Percentiles rank a stretch among this genome's conserved stretches.
Conservation (phyloP, 345 rosid species). For the Camelina laxa region DNA sequence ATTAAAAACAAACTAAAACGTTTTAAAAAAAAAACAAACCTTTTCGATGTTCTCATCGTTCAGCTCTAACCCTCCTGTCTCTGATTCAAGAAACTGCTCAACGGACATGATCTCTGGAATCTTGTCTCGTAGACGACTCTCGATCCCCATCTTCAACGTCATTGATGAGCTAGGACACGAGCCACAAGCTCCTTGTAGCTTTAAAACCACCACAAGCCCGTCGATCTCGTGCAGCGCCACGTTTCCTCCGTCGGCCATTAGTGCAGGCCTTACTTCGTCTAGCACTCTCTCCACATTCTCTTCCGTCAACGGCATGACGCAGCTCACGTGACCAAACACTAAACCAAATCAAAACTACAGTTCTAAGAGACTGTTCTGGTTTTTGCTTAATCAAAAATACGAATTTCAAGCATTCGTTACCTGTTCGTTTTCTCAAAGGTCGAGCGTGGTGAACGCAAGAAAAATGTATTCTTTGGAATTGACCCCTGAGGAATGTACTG, state of each 20-base stretch:
- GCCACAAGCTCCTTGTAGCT: conserved; percentile 96
- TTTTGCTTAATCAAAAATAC: neutral
- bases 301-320: conserved; percentile 80
- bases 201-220: conserved; percentile 87
- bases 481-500: conserved; percentile 55
- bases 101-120: conserved; percentile 88
- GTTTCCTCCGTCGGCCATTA: conserved; percentile 98
- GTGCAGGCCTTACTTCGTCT: conserved; percentile 80
- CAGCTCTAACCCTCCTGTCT: conserved; percentile 75
- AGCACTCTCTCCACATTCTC: conserved; percentile 91
- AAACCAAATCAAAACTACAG: neutral
- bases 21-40: conserved; percentile 45
- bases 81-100: conserved; percentile 84
- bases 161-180: conserved; percentile 96
- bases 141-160: conserved; percentile 96
- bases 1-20: neutral
- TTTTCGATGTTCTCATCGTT: conserved; percentile 79
- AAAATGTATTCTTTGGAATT: conserved; percentile 42
- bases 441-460: conserved; percentile 36
- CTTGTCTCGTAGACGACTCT: conserved; percentile 82
- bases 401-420: conserved; percentile 32
- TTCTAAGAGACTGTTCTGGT: conserved; percentile 1
- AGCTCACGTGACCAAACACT: conserved; percentile 51
- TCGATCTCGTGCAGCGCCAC: conserved; percentile 95
- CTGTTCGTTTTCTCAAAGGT: conserved; percentile 42